A percentile compares a stretch with the other conserved stretches of the same genome.
These are phyloP conservation scores for Hansenula anomala DNA, from an alignment of 1,139 yeast species.

Conservation along the genomic window DNA sequence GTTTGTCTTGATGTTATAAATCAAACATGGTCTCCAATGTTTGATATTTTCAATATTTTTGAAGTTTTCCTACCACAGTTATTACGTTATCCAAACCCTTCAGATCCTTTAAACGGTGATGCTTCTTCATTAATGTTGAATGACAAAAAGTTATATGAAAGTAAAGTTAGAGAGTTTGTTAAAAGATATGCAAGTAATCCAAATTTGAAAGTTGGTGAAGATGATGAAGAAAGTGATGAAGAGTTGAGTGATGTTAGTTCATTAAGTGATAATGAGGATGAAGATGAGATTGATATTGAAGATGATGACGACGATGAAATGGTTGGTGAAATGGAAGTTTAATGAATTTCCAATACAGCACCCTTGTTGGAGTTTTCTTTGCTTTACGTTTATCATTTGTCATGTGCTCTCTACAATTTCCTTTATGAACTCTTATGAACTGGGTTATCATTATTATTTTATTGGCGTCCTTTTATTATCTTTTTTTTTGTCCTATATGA, in stretches of 20 bases:
- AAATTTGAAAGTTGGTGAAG: slow-evolving; percentile 35
- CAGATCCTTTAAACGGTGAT: slow-evolving; percentile 90
- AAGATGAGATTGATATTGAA: slow-evolving; percentile 22
- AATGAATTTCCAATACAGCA: no score
- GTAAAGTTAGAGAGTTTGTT: slow-evolving; percentile 71
- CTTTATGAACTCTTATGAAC: no score
- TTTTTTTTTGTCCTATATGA: no score
- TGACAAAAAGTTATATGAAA: slow-evolving; percentile 63
- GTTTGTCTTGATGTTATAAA: slow-evolving; percentile 96
- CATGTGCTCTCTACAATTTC: no score
- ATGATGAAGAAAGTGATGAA: slow-evolving; percentile 28
- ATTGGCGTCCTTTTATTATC: no score
- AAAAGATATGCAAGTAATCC: slow-evolving; percentile 64
- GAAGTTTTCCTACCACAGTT: slow-evolving; percentile 93
- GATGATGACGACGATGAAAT: slow-evolving; percentile 8
- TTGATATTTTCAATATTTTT: slow-evolving; percentile 84
- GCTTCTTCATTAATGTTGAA: slow-evolving; percentile 81
- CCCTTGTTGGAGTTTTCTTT: no score
- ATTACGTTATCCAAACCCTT: slow-evolving; percentile 86
- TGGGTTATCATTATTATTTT: no score
- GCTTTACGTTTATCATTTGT: not conserved
- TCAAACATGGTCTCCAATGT: slow-evolving; percentile 98
- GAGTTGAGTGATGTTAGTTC: slow-evolving; percentile 43
- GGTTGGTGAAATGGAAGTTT: slow-evolving; percentile 11
- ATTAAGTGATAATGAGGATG: slow-evolving; percentile 38